Percentiles rank a stretch among this genome's conserved stretches.
Conservation (phyloP, 2,329 filamentous ascomycete species). For the Leptographium radiaticola region DNA sequence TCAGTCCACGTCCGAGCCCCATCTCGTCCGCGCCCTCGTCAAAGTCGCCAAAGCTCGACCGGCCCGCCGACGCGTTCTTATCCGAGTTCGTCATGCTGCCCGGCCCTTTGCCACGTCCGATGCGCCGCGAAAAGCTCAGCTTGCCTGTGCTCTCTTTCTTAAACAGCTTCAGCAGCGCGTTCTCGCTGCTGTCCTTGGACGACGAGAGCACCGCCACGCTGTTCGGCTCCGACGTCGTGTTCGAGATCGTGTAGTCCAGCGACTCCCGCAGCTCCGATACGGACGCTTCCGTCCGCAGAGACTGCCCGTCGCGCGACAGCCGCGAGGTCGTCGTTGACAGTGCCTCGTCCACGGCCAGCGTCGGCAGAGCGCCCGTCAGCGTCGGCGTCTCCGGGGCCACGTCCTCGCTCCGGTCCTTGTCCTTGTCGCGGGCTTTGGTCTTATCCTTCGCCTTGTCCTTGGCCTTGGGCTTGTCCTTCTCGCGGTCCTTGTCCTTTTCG, state of each 20-base stretch:
- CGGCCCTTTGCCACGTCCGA: constrained; percentile 34
- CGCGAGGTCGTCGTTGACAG: constrained; percentile 36
- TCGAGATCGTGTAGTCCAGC: constrained; percentile 41
- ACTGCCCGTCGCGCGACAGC: constrained; percentile 42
- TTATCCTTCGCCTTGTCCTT: constrained; percentile 25
- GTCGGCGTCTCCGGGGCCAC: constrained; percentile 5
- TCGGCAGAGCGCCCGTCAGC: constrained; percentile 19
- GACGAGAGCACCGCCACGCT: constrained; percentile 27
- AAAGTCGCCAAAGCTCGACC: constrained; percentile 43
- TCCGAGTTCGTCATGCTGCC: constrained; percentile 45
- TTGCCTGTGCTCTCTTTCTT: constrained; percentile 54
- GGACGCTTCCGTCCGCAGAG: constrained; percentile 44
- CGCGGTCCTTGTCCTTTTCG: constrained; percentile 23
- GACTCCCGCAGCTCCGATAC: constrained; percentile 49
- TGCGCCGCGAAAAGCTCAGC: constrained; percentile 46
- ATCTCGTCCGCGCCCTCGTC: constrained; percentile 27
- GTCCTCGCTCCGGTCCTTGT: background rate
- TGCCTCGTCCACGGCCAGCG: constrained; percentile 26
- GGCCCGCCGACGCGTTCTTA: constrained; percentile 39
- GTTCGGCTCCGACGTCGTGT: constrained; percentile 39
- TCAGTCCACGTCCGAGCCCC: background rate
- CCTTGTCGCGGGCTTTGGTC: constrained; percentile 14
- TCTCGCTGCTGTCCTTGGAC: constrained; percentile 27
- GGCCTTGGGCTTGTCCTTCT: constrained; percentile 24
- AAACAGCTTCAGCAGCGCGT: constrained; percentile 51